Evolutionary conservation across 495 filamentous ascomycete genomes (phyloP).

Genomic region (Extremus antarcticus): DNA sequence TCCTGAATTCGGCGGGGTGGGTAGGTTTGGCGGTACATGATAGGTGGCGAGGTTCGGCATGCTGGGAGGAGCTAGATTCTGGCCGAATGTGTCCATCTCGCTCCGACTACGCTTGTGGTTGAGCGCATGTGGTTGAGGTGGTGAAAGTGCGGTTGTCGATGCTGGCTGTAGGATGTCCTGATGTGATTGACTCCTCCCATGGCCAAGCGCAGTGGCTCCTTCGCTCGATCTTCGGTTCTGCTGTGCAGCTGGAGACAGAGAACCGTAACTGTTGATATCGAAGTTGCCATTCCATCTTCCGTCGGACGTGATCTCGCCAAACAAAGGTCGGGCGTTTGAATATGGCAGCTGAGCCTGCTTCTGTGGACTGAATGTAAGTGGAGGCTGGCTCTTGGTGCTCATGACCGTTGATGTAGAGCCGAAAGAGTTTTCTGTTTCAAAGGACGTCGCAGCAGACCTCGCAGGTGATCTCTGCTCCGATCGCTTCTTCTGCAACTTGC

Average conservation of each 20-base stretch:
- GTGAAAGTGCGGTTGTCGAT: not conserved
- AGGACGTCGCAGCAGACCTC: constrained; percentile 13
- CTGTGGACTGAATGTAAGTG: not conserved
- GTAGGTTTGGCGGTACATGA: constrained; percentile 4
- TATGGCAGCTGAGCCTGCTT: constrained; percentile 2
- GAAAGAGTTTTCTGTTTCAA: constrained; percentile 15
- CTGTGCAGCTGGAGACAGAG: not conserved
- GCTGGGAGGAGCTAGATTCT: constrained; percentile 9
- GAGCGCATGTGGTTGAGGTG: constrained; percentile 6
- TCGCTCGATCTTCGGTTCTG: constrained; percentile 13
- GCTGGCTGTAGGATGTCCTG: constrained; percentile 12
- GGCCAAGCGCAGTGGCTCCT: constrained; percentile 14
- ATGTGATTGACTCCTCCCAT: constrained; percentile 21
- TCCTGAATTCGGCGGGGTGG: constrained; percentile 18
- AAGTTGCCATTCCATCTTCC: constrained; percentile 27
- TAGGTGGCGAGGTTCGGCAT: constrained; percentile 11
- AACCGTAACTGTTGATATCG: constrained; percentile 9
- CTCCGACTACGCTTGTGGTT: constrained; percentile 21
- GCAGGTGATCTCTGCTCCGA: constrained; percentile 11
- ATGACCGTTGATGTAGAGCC: constrained; percentile 12
- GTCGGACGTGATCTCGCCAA: constrained; percentile 42
- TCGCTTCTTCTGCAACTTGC: constrained; percentile 15
- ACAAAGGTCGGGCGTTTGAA: constrained; percentile 33
- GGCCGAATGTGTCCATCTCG: constrained; percentile 13
- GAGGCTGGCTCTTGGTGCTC: constrained; percentile 14